Conservation (phyloP, 106 monocot genomes). For the Dactylorhiza incarnata region DNA sequence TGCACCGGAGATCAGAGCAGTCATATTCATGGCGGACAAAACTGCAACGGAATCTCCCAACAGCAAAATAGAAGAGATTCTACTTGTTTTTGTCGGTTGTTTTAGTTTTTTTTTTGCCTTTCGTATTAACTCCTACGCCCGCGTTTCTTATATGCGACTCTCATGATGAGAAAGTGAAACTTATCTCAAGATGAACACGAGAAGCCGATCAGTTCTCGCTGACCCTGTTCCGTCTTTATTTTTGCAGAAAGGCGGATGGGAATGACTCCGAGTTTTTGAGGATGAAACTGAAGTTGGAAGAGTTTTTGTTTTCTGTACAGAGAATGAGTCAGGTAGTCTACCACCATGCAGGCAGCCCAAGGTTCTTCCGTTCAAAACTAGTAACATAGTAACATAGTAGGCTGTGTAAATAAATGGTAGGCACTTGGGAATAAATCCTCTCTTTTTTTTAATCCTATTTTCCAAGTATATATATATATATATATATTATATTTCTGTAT, state of each 20-base stretch:
- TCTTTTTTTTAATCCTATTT: background rate
- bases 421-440: background rate
- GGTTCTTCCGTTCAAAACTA: background rate
- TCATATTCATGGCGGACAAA: too few relatives aligned
- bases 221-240: background rate
- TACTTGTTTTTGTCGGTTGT: too few relatives aligned
- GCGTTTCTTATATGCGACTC: too few relatives aligned
- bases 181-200: too few relatives aligned
- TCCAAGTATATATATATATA: too few relatives aligned
- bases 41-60: too few relatives aligned
- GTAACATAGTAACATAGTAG: background rate
- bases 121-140: too few relatives aligned
- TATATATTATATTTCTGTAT: background rate
- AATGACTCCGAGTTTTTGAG: background rate
- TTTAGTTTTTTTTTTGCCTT: too few relatives aligned
- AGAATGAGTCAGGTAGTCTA: background rate
- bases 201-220: background rate
- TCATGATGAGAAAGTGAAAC: too few relatives aligned
- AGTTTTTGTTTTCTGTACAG: background rate
- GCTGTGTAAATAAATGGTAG: constrained; percentile 10
- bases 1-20: too few relatives aligned
- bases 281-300: background rate
- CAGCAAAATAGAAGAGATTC: too few relatives aligned
- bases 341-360: background rate
- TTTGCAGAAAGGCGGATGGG: constrained; percentile 6